Base-by-base conservation (phyloP, 1,284 basidiomycete genomes). In the Athelia psychrophila region DNA sequence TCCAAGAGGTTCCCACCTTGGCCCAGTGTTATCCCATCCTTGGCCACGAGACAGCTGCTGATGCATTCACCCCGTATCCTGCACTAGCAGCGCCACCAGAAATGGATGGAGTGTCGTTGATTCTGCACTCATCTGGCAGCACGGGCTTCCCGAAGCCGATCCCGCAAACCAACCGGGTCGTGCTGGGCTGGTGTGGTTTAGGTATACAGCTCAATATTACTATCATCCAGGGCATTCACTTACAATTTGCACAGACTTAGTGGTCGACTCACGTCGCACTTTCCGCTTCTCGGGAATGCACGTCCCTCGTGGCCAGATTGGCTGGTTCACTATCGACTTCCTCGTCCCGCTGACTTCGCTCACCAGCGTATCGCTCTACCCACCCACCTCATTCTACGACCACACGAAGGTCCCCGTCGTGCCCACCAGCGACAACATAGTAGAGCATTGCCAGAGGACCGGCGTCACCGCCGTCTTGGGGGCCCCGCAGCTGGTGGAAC, bases 1-100 rank as follows among this genome's bases (percentile, higher is more conserved):
- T 73, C 16, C 64, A 69, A 8, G 70, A 72, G 25, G n/a, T n/a
- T n/a, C n/a, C n/a, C n/a, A n/a, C n/a, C n/a, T n/a, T n/a, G n/a
- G n/a, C n/a, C n/a, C n/a, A 64, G 2, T 16, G 65, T 0, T 75
- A 65, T 38, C 71, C 71, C 0, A 46, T 60, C 3, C 61, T 73
- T 1, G 67, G 64, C 20, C 55, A 10, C 25, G 63, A 57, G 57
- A 65, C 36, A 18, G 18, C 0, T 1, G 18, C 38, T 24, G 51
- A 52, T 44, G 51, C 57, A 0, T 71, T 68, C 38, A 44, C 58
- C 1, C 55, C 59, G 0, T 72, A 66, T 35, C 64, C 64, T 1
- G n/a, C n/a, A n/a, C 52, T 54, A 42, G 50, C 58, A 0, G 44
- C 49, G 1, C 32, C 16, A 10, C 55, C 51, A 9, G 5, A 2